Base-by-base conservation (phyloP, 768 basidiomycete genomes). In the Naganishia vishniacii region DNA sequence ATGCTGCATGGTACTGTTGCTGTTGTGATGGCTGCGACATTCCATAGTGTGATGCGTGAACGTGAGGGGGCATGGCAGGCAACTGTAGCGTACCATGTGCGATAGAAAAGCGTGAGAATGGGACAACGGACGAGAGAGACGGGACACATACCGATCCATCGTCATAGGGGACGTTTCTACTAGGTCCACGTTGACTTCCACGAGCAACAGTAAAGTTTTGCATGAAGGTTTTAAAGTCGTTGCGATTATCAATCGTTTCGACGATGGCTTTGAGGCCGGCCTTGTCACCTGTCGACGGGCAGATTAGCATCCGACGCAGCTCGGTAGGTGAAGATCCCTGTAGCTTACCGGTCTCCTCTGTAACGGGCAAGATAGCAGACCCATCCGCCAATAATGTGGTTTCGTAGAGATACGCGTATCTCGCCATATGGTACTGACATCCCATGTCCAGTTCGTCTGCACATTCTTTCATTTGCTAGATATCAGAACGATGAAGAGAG, bases 221-320 rank as follows among this genome's bases (percentile, higher is more conserved):
- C 93, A 99, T 97, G 75, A 87, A 99, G 8, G 83, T 85, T 79
- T 88, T 94, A 80, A 99, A 98, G 78, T 99, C 95, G 37, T 86
- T 82, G 41, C 92, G 85, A 71, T 92, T 92, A 78, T 99, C 94
- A 69, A 99, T 95, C 5, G 85, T 83, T 75, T 97, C 93, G 64
- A 88, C 86, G 25, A 89, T 84, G 1, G 86, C 81, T 75, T 94
- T 94, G 51, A 99, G 79, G 13, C 94, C 92, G 7, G 84, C 80
- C 81, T 84, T 84, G 72, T 65, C 49, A 42, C 48, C 34, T 32
- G 29, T 20, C 6, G 47, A 48, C 9, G 25, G 34, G 6, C 20
- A 15, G 16, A 65, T 2, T 29, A 26, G 20, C 32, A 42, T 2
- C 2, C 8, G 34, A 9, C 9, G 1, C 18, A 4, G 20, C 18